These are phyloP conservation scores for Syzygium syzygioides DNA, from an alignment of 441 rosid genomes.

Conservation along the genomic window DNA sequence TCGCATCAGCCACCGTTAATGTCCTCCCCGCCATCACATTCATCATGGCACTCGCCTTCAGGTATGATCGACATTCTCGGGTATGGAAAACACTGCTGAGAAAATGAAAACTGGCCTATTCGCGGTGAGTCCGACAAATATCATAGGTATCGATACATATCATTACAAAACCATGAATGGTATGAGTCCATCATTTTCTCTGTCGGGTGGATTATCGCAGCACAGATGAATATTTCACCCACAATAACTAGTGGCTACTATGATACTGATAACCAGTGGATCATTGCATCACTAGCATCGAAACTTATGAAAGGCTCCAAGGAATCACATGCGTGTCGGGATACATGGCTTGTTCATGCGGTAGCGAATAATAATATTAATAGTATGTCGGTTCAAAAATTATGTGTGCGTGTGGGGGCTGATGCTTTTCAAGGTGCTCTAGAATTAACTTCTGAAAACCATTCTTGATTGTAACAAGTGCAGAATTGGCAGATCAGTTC, in stretches of 20 bases:
- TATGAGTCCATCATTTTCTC: neutral
- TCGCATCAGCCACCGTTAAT: conserved; percentile 64
- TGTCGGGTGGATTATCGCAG: neutral
- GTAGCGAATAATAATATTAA: neutral
- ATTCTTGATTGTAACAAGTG: neutral
- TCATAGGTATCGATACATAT: neutral
- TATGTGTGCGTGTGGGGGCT: neutral
- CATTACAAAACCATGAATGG: neutral
- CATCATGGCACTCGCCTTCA: conserved; percentile 71
- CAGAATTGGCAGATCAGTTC: neutral
- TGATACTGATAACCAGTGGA: neutral
- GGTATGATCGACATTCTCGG: conserved; percentile 23
- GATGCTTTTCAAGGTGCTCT: neutral
- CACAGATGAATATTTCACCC: neutral
- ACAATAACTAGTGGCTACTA: neutral
- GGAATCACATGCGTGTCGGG: neutral
- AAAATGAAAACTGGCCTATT: neutral
- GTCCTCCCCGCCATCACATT: conserved; percentile 86
- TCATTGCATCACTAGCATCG: neutral
- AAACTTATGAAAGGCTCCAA: neutral
- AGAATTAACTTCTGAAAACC: neutral
- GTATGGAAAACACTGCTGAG: neutral
- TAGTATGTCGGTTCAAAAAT: neutral
- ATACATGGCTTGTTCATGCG: neutral
- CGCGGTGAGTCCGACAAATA: neutral